Conservation (phyloP, 2,329 filamentous ascomycete species). For the Exophiala viscosa region DNA sequence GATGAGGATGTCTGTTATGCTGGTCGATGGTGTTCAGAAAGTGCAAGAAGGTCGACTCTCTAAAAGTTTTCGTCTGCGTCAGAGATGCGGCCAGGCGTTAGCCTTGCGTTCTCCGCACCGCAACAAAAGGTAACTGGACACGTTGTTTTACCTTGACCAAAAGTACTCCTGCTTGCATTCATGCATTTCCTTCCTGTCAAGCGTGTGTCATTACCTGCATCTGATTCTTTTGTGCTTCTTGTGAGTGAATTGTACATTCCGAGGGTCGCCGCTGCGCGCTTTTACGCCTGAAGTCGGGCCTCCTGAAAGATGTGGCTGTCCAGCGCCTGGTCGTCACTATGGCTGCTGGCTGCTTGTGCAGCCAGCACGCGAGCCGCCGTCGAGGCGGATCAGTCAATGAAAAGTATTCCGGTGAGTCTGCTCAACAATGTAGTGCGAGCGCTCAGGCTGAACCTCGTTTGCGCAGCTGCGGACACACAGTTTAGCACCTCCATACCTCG, state of each 20-base stretch:
- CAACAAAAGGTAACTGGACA: no score
- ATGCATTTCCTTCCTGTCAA: no score
- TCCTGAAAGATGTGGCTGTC: slow-evolving; percentile 18
- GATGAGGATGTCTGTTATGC: no score
- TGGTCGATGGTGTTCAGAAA: no score
- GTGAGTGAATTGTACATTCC: neutral
- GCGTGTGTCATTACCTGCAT: no score
- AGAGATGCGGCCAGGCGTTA: no score
- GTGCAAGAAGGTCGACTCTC: no score
- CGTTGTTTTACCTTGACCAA: no score
- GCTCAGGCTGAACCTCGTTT: slow-evolving; percentile 16
- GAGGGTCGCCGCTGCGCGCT: neutral
- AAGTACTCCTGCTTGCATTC: no score
- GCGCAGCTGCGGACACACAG: slow-evolving; percentile 79
- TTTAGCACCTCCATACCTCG: slow-evolving; percentile 82
- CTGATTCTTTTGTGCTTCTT: neutral
- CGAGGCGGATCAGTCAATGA: slow-evolving; percentile 54
- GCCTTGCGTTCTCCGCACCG: no score
- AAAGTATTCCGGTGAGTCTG: slow-evolving; percentile 62
- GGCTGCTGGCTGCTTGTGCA: slow-evolving; percentile 35
- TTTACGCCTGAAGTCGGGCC: no score
- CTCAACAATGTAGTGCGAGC: neutral
- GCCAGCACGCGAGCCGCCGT: slow-evolving; percentile 39
- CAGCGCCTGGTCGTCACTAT: slow-evolving; percentile 17
- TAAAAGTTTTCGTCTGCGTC: no score